Base-by-base conservation (phyloP, 1,139 yeast genomes). In the Saccharomycopsis phalli region DNA sequence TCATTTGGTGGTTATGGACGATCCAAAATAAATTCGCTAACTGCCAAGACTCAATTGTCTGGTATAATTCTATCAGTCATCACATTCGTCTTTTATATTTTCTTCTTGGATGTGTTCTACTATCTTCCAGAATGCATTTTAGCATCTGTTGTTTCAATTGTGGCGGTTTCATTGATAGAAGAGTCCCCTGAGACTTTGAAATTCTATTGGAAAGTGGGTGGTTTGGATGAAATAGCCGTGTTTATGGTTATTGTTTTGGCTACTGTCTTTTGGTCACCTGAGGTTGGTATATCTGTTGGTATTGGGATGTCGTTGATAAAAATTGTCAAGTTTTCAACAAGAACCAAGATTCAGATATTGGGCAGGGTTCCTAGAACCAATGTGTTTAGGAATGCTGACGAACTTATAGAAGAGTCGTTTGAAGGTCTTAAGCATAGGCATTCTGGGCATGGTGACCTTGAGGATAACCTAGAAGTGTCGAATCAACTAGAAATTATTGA, bases 1-100 rank as follows among this genome's bases (percentile, higher is more conserved):
- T 76, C 95, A 1, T 88, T 88, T 66, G 98, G 97, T 2, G 97
- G 98, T 0, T 91, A 91, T 55, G 97, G 96, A 1, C 71, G 97
- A 55, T 80, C 94, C 29, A 88, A 83, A 53, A 79, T 91, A 46
- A 88, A 88, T 60, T 82, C 91, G 2, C 65, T 86, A 37, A 77
- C 91, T 8, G 96, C 94, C 0, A 76, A 76, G 49, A 82, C 95
- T 0, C 91, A 91, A 5, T 65, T 81, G 59, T 74, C 94, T 32
- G 94, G 95, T 0, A 74, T 78, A 2, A 73, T 84, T 5, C 79
- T 88, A 77, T 91, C 95, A 0, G 23, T 72, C 1, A 68, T 79
- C n/a, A 79, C 95, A 0, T 57, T 87, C 33, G 50, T 83, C 13
- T 76, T 87, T 2, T 74, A 82, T 1, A 64, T 67, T 31, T 79